Evolutionary conservation across 805 yeast species (phyloP).

Genomic region (Kluyveromyces nonfermentans): DNA sequence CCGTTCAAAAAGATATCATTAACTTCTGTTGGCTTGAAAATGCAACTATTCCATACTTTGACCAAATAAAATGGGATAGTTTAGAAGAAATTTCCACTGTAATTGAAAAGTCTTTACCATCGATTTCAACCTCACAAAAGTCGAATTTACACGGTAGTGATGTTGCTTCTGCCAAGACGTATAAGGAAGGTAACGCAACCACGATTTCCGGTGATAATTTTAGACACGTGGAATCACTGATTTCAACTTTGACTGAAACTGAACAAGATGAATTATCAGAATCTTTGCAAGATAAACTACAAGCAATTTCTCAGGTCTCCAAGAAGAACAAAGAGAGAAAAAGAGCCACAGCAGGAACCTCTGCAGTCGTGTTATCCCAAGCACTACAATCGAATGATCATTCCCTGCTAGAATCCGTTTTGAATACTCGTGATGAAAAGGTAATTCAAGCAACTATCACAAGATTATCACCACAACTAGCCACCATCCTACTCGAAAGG

Average conservation of each 20-base stretch:
- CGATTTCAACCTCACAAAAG: constrained; percentile 6
- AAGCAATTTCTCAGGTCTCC: constrained; percentile 16
- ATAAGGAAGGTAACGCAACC: constrained; percentile 52
- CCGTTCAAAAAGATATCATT: constrained; percentile 31
- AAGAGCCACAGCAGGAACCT: constrained; percentile 60
- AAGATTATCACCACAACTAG: constrained; percentile 44
- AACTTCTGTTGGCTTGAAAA: constrained; percentile 54
- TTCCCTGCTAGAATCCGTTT: constrained; percentile 74
- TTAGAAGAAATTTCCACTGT: constrained; percentile 23
- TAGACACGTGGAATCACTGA: constrained; percentile 39
- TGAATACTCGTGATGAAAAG: constrained; percentile 42
- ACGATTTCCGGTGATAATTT: constrained; percentile 58
- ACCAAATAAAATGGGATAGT: constrained; percentile 39
- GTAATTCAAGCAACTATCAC: constrained; percentile 47
- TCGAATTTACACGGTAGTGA: constrained; percentile 31
- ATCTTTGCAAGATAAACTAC: constrained; percentile 43
- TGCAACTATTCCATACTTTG: constrained; percentile 48
- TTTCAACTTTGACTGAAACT: constrained; percentile 35
- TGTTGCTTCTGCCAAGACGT: constrained; percentile 43
- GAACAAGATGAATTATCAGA: constrained; percentile 37
- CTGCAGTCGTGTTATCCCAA: constrained; percentile 78
- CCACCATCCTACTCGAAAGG: constrained; percentile 47
- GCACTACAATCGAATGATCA: constrained; percentile 84
- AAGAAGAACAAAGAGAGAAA: constrained; percentile 32
- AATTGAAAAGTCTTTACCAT: constrained; percentile 9